Evolutionary conservation across 129 eudicot genomes (phyloP).

Genomic region (Helichrysum umbraculigerum): DNA sequence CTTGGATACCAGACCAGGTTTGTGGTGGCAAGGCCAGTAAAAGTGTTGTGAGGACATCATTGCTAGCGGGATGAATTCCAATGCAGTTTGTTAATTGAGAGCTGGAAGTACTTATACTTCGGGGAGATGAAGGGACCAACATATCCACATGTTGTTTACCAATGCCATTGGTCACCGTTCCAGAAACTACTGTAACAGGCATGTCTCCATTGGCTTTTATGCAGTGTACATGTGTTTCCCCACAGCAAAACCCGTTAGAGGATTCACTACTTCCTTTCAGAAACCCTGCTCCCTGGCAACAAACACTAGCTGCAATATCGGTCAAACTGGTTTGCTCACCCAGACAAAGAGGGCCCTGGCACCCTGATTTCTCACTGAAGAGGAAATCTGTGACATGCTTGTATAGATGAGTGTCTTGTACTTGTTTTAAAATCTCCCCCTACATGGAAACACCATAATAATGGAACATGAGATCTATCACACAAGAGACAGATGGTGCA

Average conservation of each 20-base stretch:
- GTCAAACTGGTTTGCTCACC: conserved; percentile 49
- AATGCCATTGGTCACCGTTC: conserved; percentile 59
- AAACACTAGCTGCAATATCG: conserved; percentile 76
- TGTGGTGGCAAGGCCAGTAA: conserved; percentile 80
- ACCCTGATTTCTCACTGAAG: conserved; percentile 41
- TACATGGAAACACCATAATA: conserved; percentile 32
- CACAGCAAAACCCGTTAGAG: conserved; percentile 60
- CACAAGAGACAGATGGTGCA: neutral
- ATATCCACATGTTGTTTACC: conserved; percentile 68
- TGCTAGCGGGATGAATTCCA: conserved; percentile 68
- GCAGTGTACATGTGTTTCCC: conserved; percentile 63
- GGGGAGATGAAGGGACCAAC: conserved; percentile 67
- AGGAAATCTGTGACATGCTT: conserved; percentile 60
- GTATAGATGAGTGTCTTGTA: conserved; percentile 68
- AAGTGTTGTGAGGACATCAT: conserved; percentile 78
- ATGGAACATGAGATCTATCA: conserved; percentile 5
- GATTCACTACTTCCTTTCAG: conserved; percentile 56
- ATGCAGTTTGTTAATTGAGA: conserved; percentile 41
- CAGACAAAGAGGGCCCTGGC: conserved; percentile 34
- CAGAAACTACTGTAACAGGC: conserved; percentile 71
- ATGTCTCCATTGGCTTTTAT: conserved; percentile 57
- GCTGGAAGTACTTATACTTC: conserved; percentile 34
- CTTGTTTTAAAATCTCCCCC: conserved; percentile 96
- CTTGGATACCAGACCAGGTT: conserved; percentile 88
- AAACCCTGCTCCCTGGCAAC: conserved; percentile 90